Evolutionary conservation across 2,329 filamentous ascomycete species (phyloP).

Genomic region (Hypoxylon rubiginosum): DNA sequence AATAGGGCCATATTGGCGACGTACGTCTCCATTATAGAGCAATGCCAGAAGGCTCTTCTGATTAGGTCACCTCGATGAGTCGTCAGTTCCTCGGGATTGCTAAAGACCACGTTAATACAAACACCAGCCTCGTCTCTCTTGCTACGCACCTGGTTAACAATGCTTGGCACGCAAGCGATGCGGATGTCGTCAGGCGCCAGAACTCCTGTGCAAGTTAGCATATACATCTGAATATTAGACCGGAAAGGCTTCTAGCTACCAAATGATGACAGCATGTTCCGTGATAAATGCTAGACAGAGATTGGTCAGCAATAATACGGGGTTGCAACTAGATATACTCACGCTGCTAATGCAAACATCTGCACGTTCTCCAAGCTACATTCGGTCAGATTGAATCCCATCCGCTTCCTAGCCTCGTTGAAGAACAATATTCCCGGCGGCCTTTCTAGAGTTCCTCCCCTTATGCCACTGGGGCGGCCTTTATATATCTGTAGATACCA

Average conservation of each 20-base stretch:
- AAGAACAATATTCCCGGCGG: constrained; percentile 72
- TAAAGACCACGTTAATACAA: constrained; percentile 35
- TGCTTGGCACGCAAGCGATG: constrained; percentile 69
- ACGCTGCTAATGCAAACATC: constrained; percentile 69
- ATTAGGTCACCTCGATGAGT: constrained; percentile 64
- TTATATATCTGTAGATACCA: constrained; percentile 50
- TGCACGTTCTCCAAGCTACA: constrained; percentile 72
- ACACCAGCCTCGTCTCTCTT: neutral
- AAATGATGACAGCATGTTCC: constrained; percentile 65
- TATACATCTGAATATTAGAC: constrained; percentile 9
- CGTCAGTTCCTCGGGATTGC: constrained; percentile 60
- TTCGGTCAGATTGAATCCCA: constrained; percentile 69
- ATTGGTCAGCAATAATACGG: constrained; percentile 6
- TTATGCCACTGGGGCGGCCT: constrained; percentile 64
- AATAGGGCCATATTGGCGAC: constrained; percentile 27
- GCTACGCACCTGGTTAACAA: constrained; percentile 64
- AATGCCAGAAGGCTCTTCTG: constrained; percentile 69
- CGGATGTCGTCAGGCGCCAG: constrained; percentile 69
- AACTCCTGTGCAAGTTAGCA: constrained; percentile 62
- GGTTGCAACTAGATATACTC: constrained; percentile 42
- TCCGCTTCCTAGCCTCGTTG: constrained; percentile 71
- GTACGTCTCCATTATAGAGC: constrained; percentile 67
- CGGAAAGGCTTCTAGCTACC: constrained; percentile 54
- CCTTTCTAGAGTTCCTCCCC: constrained; percentile 62
- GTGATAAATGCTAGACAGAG: constrained; percentile 63